Conservation (phyloP, 2,329 filamentous ascomycete genomes). For the Curvularia sp. region DNA sequence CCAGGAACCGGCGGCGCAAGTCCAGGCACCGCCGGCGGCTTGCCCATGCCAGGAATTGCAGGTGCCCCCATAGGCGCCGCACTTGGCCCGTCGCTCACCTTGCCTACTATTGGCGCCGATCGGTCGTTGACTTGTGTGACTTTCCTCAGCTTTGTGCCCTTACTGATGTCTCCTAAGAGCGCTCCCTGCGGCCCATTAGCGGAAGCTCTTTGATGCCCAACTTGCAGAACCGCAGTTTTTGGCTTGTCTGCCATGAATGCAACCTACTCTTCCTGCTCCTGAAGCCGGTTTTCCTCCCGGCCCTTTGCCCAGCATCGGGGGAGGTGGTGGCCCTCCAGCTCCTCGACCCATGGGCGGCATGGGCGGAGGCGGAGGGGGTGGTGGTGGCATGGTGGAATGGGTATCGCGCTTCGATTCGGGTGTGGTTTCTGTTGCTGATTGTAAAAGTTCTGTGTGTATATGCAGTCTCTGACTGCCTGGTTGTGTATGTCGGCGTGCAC, state of each 20-base stretch:
- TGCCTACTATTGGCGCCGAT: conserved; percentile 76
- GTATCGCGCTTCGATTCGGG: conserved; percentile 5
- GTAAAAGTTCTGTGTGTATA: conserved; percentile 1
- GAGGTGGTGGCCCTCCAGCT: conserved; percentile 47
- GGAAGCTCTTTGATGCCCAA: conserved; percentile 7
- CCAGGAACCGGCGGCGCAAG: conserved; percentile 74
- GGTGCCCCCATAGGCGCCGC: conserved; percentile 75
- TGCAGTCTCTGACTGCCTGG: conserved; percentile 25
- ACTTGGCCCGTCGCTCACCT: conserved; percentile 62
- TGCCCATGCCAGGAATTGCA: conserved; percentile 71
- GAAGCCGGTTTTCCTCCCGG: conserved; percentile 40
- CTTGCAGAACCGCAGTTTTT: conserved; percentile 2
- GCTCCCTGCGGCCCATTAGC: conserved; percentile 69
- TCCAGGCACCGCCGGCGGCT: conserved; percentile 61
- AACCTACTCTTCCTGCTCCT: conserved; percentile 48
- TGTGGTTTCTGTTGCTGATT: conserved; percentile 3
- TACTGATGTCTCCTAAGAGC: conserved; percentile 84
- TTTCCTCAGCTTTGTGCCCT: conserved; percentile 82
- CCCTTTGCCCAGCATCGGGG: conserved; percentile 47
- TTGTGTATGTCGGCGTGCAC: conserved; percentile 22
- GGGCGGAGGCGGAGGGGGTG: conserved; percentile 48
- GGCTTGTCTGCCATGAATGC: neutral
- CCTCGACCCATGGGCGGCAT: conserved; percentile 50
- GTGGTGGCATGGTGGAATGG: conserved; percentile 31
- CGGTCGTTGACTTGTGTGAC: conserved; percentile 85